Conservation (phyloP, 1,284 basidiomycete species). For the Porodaedalea pini region DNA sequence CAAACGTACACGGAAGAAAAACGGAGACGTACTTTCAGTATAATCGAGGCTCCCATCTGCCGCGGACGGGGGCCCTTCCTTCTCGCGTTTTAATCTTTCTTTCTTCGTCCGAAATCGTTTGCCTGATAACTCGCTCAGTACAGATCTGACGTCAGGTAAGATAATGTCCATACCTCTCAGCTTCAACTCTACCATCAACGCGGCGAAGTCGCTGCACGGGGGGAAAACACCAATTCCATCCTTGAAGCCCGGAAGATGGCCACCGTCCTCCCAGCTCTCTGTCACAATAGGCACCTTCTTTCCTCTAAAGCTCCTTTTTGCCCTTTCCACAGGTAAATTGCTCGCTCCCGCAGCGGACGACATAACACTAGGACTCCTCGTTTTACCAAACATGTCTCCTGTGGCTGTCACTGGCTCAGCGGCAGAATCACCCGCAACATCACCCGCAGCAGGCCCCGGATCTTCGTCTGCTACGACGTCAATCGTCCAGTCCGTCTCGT, state of each 20-base stretch:
- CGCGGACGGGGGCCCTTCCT: slow-evolving; percentile 61
- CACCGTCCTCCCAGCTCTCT: slow-evolving; percentile 62
- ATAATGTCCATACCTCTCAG: slow-evolving; percentile 52
- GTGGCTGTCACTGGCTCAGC: background rate
- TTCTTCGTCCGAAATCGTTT: slow-evolving; percentile 77
- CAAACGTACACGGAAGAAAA: slow-evolving; percentile 6
- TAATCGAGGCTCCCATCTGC: slow-evolving; percentile 75
- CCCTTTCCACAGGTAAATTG: slow-evolving; percentile 4
- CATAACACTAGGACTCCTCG: slow-evolving; percentile 18
- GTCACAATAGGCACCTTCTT: slow-evolving; percentile 20
- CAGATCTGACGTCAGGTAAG: background rate
- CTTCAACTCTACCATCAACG: slow-evolving; percentile 65
- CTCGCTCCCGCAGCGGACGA: slow-evolving; percentile 16
- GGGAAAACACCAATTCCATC: slow-evolving; percentile 72
- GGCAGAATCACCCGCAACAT: background rate
- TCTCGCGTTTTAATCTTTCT: slow-evolving; percentile 68
- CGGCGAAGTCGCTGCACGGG: slow-evolving; percentile 61
- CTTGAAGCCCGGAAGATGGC: slow-evolving; percentile 66
- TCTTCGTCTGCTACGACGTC: slow-evolving; percentile 72
- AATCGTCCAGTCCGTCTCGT: slow-evolving; percentile 79
- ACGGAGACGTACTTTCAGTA: slow-evolving; percentile 50
- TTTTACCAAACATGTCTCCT: background rate
- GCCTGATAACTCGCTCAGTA: slow-evolving; percentile 37
- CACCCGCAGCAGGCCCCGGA: background rate
- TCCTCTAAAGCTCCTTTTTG: slow-evolving; percentile 3